A percentile compares a stretch with the other conserved stretches of the same genome.
Conservation (phyloP, 1,284 basidiomycete species). For the Cryptococcus sp. region DNA sequence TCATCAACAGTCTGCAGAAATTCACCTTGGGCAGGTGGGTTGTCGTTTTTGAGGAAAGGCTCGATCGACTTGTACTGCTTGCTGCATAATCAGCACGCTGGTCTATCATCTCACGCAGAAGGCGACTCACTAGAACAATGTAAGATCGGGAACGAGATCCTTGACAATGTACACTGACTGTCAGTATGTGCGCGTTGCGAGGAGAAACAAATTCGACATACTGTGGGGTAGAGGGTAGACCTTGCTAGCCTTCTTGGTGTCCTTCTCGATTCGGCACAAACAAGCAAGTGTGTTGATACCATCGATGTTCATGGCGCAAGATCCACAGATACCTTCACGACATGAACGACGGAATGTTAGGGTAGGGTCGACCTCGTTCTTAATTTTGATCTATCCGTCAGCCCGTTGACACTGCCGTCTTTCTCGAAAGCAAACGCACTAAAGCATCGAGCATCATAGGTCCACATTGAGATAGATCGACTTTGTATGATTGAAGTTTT, state of each 20-base stretch:
- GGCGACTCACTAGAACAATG: conserved; percentile 46
- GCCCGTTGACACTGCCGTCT: not conserved
- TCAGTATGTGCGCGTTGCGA: not conserved
- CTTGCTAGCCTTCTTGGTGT: conserved; percentile 68
- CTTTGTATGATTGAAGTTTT: conserved; percentile 80
- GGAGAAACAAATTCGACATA: conserved; percentile 50
- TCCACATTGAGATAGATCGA: conserved; percentile 91
- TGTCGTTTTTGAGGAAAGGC: conserved; percentile 89
- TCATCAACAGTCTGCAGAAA: conserved; percentile 87
- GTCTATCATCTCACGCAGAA: not conserved
- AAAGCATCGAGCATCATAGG: conserved; percentile 76
- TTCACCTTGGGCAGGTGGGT: conserved; percentile 66
- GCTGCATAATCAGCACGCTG: conserved; percentile 75
- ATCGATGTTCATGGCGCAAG: conserved; percentile 99
- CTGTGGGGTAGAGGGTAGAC: conserved; percentile 99
- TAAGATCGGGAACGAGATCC: conserved; percentile 78
- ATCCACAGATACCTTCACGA: conserved; percentile 96
- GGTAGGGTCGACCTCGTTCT: conserved; percentile 96
- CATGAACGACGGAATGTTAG: conserved; percentile 95
- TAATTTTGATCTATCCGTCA: conserved; percentile 82
- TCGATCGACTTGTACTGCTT: conserved; percentile 99
- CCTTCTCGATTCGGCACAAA: conserved; percentile 88
- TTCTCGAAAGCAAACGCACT: conserved; percentile 24
- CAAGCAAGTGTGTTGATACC: conserved; percentile 97
- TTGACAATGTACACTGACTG: conserved; percentile 94